Base-by-base conservation (phyloP, 441 rosid genomes). In the Adansonia rubrostipa region DNA sequence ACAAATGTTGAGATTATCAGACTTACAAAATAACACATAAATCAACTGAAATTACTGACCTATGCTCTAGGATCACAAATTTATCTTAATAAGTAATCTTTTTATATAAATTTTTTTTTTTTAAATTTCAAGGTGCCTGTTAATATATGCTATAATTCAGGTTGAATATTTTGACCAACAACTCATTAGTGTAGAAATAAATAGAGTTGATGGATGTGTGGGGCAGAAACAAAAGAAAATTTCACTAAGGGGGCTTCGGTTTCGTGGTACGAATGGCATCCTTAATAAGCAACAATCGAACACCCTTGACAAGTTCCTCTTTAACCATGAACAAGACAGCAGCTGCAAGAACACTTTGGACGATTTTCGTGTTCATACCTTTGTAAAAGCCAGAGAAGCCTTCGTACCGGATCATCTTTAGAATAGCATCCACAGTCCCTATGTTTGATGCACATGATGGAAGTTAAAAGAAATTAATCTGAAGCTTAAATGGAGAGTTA, bases 291-390 rank as follows among this genome's bases (percentile, higher is more conserved):
- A 92, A 81, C n/a, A 84, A 28, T 63, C 91, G 90, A 45, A 87
- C 87, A 28, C 94, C 91, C 76, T 81, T 88, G 36, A 93, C 97
- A 11, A 93, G 92, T 82, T 93, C 98, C 83, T 91, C 99, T 85
- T 96, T 93, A 28, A 94, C 78, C 98, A 92, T 91, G 90, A 96
- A 96, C 79, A 96, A 82, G 13, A 92, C 91, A 17, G 98, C 97
- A 64, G 98, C 97, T 1, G 97, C 97, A 14, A 96, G 91, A 76
- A 93, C 98, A 57, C 98, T 96, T 80, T 96, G 99, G 1, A 86
- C 84, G 33, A 96, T 92, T 84, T 93, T 93, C 2, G 98, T 92
- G 85, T 91, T 88, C 98, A 96, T 96, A 44, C 99, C 99, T 81
- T 93, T 90, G 91, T 96, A 96, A 82, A 96, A 92, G 33, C 98